These are phyloP conservation scores for Hirschioporus abietinus DNA, from an alignment of 768 basidiomycete species.

Conservation along the genomic window DNA sequence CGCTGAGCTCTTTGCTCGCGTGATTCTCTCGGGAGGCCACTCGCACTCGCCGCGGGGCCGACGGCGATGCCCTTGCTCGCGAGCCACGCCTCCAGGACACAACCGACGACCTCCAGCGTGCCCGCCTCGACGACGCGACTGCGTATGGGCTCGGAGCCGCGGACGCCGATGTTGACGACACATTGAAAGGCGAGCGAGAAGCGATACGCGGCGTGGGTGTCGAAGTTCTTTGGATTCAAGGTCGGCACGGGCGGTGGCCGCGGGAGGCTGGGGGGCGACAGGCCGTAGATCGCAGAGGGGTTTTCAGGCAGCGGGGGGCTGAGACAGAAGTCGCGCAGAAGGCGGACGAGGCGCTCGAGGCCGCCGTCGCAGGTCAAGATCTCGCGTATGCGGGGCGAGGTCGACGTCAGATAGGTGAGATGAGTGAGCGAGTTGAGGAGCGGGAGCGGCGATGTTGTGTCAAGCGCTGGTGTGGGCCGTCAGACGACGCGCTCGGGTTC, in stretches of 20 bases:
- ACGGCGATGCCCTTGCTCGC: conserved; percentile 84
- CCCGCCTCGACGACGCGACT: conserved; percentile 93
- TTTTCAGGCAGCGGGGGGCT: conserved; percentile 79
- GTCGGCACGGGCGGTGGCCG: conserved; percentile 52
- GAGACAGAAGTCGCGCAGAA: conserved; percentile 84
- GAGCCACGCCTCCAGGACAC: conserved; percentile 90
- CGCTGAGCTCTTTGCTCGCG: conserved; percentile 67
- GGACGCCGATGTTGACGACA: conserved; percentile 93
- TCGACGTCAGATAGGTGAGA: conserved; percentile 93
- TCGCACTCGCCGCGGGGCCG: conserved; percentile 72
- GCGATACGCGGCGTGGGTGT: conserved; percentile 81
- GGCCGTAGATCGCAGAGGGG: conserved; percentile 70
- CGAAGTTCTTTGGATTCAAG: conserved; percentile 63
- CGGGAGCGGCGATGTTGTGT: conserved; percentile 52
- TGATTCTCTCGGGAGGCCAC: conserved; percentile 67
- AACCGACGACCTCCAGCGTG: conserved; percentile 88
- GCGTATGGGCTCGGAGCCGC: conserved; percentile 89
- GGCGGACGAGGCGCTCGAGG: conserved; percentile 89
- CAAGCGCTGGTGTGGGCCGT: conserved; percentile 29
- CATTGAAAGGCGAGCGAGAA: conserved; percentile 95
- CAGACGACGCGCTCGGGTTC: neutral
- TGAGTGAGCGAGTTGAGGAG: conserved; percentile 94
- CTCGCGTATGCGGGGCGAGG: conserved; percentile 95
- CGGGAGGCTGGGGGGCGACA: conserved; percentile 57
- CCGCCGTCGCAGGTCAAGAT: conserved; percentile 98